phyloP scores from a whole-genome alignment of 495 filamentous ascomycete genomes.

The Haplographium delicatum region DNA sequence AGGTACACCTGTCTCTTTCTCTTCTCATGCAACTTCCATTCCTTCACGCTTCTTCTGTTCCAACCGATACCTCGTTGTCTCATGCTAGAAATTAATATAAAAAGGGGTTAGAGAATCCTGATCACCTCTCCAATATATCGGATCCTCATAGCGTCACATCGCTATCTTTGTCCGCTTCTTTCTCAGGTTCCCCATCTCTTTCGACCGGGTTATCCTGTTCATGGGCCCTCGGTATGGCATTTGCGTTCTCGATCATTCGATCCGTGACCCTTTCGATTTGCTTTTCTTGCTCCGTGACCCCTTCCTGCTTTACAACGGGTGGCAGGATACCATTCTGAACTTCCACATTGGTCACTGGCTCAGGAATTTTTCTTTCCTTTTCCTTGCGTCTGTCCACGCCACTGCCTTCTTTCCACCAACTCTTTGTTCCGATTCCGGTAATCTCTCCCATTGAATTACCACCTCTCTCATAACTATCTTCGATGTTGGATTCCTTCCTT shows the following conservation, averaged over 20 bases:
- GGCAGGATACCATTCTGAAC: not conserved
- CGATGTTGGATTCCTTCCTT: not conserved
- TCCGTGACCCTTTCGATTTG: constrained; percentile 15
- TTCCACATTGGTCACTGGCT: not conserved
- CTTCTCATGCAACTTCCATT: too few species aligned
- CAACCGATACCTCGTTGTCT: too few species aligned
- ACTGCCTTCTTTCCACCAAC: constrained; percentile 17
- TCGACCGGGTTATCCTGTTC: not conserved
- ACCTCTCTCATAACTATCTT: constrained; percentile 23
- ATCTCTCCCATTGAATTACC: constrained; percentile 8
- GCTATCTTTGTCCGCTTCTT: not conserved
- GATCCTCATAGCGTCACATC: not conserved
- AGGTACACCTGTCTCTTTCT: too few species aligned
- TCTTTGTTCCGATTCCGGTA: constrained; percentile 13
- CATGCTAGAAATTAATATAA: too few species aligned
- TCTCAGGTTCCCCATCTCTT: not conserved
- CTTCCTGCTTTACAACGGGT: not conserved
- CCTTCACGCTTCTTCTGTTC: too few species aligned
- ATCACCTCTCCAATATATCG: too few species aligned
- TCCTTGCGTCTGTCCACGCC: not conserved
- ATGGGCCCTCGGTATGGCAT: not conserved
- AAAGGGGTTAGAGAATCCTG: too few species aligned
- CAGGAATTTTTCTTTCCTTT: not conserved
- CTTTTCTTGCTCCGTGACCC: not conserved
- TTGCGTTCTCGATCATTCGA: constrained; percentile 19